These are phyloP conservation scores for Gastrolobium villosum DNA, from an alignment of 306 rosid genomes.

Conservation along the genomic window DNA sequence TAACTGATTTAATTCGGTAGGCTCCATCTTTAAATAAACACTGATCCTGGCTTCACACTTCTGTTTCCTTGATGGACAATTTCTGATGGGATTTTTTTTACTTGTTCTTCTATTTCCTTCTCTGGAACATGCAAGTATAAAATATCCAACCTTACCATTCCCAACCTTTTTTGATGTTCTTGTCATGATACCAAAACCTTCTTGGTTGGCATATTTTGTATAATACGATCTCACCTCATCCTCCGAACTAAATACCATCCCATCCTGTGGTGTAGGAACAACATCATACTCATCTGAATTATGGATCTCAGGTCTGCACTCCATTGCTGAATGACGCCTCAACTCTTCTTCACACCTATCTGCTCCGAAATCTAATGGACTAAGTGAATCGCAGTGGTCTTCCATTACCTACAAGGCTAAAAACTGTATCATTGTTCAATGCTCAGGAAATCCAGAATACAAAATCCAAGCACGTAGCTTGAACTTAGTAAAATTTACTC, in stretches of 20 bases:
- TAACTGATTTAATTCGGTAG: background rate
- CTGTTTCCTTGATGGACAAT: background rate
- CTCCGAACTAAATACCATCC: constrained; percentile 5
- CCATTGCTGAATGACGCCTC: background rate
- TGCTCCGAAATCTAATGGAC: background rate
- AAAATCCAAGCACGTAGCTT: background rate
- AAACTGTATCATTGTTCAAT: background rate
- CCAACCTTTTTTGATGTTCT: background rate
- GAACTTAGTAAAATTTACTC: background rate
- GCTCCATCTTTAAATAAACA: background rate
- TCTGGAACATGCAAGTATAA: constrained; percentile 1
- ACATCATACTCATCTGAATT: background rate
- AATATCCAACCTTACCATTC: background rate
- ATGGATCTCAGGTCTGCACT: background rate
- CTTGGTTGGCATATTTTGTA: background rate
- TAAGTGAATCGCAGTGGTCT: background rate
- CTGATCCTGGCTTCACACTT: background rate
- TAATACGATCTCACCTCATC: constrained; percentile 1
- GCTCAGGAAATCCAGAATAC: background rate
- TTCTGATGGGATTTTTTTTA: background rate
- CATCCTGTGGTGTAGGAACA: constrained; percentile 7
- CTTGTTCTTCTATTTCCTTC: background rate
- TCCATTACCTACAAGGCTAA: background rate
- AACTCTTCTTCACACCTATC: background rate
- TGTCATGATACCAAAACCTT: constrained; percentile 3